These are phyloP conservation scores for Lodderomyces orthopsilosis DNA, from an alignment of 1,139 yeast genomes.

Conservation along the genomic window DNA sequence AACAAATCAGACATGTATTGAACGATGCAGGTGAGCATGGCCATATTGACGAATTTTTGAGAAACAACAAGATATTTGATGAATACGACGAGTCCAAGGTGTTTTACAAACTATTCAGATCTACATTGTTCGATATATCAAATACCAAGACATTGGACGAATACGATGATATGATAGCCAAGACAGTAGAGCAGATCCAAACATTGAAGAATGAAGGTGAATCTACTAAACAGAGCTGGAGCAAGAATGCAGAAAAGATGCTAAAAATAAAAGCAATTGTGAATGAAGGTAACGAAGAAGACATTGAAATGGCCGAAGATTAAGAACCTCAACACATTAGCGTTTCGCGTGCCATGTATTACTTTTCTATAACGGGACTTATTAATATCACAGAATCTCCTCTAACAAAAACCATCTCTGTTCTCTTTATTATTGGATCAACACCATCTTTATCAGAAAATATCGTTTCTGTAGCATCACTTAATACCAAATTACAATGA, in stretches of 20 bases:
- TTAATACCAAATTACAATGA: constrained; percentile 92
- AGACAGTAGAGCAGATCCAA: constrained; percentile 24
- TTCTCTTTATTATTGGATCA: constrained; percentile 51
- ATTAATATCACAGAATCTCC: constrained; percentile 92
- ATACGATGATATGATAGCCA: constrained; percentile 31
- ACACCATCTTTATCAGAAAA: constrained; percentile 37
- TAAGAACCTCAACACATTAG: no score
- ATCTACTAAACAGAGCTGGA: constrained; percentile 35
- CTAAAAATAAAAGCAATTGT: constrained; percentile 25
- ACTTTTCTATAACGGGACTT: constrained; percentile 35
- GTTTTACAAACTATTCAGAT: constrained; percentile 14
- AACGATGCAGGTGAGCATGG: constrained; percentile 12
- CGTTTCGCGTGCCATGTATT: background rate
- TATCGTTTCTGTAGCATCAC: constrained; percentile 87
- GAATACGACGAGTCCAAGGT: constrained; percentile 18
- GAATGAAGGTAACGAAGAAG: constrained; percentile 12
- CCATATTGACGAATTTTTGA: constrained; percentile 9
- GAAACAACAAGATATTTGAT: constrained; percentile 9
- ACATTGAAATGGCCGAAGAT: constrained; percentile 15
- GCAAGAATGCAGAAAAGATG: constrained; percentile 31
- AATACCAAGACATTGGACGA: constrained; percentile 24
- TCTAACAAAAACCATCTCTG: constrained; percentile 92
- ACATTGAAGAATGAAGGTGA: constrained; percentile 31
- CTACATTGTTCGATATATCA: constrained; percentile 16
- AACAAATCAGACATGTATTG: constrained; percentile 21